phyloP scores from a whole-genome alignment of 495 filamentous ascomycete genomes.

The Hamigera avellanea region DNA sequence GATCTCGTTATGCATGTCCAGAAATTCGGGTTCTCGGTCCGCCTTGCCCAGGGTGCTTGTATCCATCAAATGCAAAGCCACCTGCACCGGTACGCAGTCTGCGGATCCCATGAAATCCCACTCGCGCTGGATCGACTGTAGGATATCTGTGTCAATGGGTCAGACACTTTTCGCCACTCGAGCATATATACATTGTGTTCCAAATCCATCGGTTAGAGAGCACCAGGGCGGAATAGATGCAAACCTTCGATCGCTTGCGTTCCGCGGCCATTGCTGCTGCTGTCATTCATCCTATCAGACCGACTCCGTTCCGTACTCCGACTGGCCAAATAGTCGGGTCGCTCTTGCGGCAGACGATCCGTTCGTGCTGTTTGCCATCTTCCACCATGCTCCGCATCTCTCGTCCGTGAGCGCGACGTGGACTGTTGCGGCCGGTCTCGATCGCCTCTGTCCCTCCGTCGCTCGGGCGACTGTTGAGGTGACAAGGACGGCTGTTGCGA shows the following conservation, averaged over 20 bases:
- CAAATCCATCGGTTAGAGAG: neutral
- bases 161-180: too few relatives aligned
- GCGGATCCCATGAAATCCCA: conserved; percentile 86
- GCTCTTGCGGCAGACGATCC: conserved; percentile 16
- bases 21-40: conserved; percentile 72
- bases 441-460: conserved; percentile 23
- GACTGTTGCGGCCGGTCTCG: conserved; percentile 23
- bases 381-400: conserved; percentile 18
- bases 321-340: conserved; percentile 6
- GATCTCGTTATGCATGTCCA: conserved; percentile 67
- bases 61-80: conserved; percentile 88
- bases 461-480: conserved; percentile 22
- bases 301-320: conserved; percentile 10
- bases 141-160: conserved; percentile 32
- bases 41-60: conserved; percentile 86
- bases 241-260: conserved; percentile 33
- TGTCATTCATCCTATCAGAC: conserved; percentile 3
- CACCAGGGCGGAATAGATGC: neutral
- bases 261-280: too few relatives aligned
- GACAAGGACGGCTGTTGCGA: conserved; percentile 18
- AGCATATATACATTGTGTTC: too few relatives aligned
- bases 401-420: conserved; percentile 27
- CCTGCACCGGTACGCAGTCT: conserved; percentile 82
- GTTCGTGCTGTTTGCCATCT: conserved; percentile 15
- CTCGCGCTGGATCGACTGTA: conserved; percentile 65